Evolutionary conservation across 2,329 filamentous ascomycete genomes (phyloP), one percentile per base, ranked within the genome.

Genomic region (Phialemoniopsis sp.): DNA sequence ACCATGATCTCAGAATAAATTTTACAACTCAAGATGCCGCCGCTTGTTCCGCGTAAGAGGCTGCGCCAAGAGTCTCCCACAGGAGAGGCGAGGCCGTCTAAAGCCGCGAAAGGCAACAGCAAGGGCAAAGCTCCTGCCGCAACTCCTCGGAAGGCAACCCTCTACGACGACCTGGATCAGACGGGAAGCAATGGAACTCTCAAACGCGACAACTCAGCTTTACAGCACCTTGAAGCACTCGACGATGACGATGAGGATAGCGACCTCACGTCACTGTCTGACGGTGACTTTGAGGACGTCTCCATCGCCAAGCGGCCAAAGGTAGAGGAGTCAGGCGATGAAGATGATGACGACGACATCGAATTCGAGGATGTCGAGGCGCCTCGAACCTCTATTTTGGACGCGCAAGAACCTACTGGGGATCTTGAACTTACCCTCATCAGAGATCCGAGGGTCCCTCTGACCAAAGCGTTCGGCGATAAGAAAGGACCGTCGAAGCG

Each of bases 401-500:
- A 62, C 43, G 66, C 72, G 6, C 66, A 72, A 36, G 61, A 64
- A 3, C 68, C 78, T 2, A 70, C 78, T 1, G 82, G 82, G 10
- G 84, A 89, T 53, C 67, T 94, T 28, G 83, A 91, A 48, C 66
- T 94, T 51, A 91, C 85, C 0, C 64, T 94, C 21, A 70, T 69
- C 29, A 72, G 70, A 48, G 76, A 79, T 42, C 69, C 73, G 8
- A 64, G 74, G 16, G 72, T 83, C n/a, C 76, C 78, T 1, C 58
- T 85, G 19, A 72, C 73, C 9, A 82, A 82, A 46, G 67, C 76
- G 1, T 68, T 78, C 33, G 78, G 79, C 16, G 68, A 69, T 14
- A 95, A 88, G 62, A 95, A 91, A 56, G 90, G 89, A 0, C 86
- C 87, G 0, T 85, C 87, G 3, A 95, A 95, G 62, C 79, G 85